Base-by-base conservation (phyloP, 2,329 filamentous ascomycete species). In the Coniochaeta sp. region DNA sequence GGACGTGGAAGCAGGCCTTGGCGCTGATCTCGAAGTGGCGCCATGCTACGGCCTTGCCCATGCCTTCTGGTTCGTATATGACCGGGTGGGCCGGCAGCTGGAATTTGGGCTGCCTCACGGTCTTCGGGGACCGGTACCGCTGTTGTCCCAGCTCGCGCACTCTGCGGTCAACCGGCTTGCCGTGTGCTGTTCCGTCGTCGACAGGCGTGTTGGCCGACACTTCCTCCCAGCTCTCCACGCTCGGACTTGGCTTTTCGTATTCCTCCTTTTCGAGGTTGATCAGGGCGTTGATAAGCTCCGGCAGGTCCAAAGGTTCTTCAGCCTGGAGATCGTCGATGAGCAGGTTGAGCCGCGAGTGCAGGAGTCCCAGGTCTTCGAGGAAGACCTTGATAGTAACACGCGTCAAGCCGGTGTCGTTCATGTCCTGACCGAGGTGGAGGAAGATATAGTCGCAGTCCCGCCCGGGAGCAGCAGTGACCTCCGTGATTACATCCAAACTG, bases 361-460 rank as follows among this genome's bases (percentile, higher is more conserved):
- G 81, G 6, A 98, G 80, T 63, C 85, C 84, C 50, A 97, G 79
- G 26, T 95, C 89, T 66, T 98, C 93, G 26, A 99, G 79, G 77
- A 97, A 99, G 0, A 91, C 90, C 76, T 96, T 98, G 70, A 99
- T 85, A 0, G 90, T 93, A 61, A 98, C 84, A 58, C 91, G 82
- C 3, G 87, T 87, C 55, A 87, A 87, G 14, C 83, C 86, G 50
- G 81, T 84, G 61, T 85, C 83, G 59, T 83, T 82, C 50, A 78
- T 78, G 56, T 87, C 81, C 67, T 89, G 87, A 58, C 78, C 77
- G 4, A 86, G 81, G 69, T 97, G 93, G 42, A 99, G 75, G 71
- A 92, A 96, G 32, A 98, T 83, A 71, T 93, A 96, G 74, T 99
- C 95, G 70, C 91, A 96, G 67, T 97, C 92, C 70, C 88, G 88